Base-by-base conservation (phyloP, 352 stramenopile species). In the Pythium chondricola region DNA sequence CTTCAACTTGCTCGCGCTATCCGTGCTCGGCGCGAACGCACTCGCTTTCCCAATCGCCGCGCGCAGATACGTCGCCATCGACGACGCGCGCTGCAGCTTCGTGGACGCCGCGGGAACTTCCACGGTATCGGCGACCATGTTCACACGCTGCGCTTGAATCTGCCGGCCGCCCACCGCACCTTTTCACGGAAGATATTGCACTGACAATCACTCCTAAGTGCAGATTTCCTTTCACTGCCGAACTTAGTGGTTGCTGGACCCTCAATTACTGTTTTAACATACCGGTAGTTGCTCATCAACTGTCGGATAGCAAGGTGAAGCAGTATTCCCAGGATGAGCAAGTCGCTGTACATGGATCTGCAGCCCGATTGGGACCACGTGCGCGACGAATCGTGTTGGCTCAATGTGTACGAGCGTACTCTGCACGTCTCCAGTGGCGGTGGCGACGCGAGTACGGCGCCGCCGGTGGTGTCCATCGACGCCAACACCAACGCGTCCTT, bases 401-500 rank as follows among this genome's bases (percentile, higher is more conserved):
- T 83, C 24, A 65, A 85, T 13, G 74, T 83, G 7, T 80, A 71
- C 37, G 58, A 83, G 56, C 74, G 72, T 33, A 67, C 51, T 16
- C 54, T 72, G 37, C 14, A 50, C 31, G 44, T 71, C 27, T 32
- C 26, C 22, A 46, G 20, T 24, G 36, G 43, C n/a, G 45, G 49
- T n/a, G n/a, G n/a, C n/a, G n/a, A n/a, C n/a, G n/a, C n/a, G n/a
- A n/a, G n/a, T n/a, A n/a, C n/a, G n/a, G n/a, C n/a, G 4, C 25
- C 37, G 30, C 35, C 45, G 39, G 51, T 16, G 20, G 54, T 48
- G 50, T 45, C 21, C 35, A 47, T 69, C 33, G 20, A 57, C 29
- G 44, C 45, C 24, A 9, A 40, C 8, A 42, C 58, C 11, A 81
- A 65, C 43, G 56, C 55, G 16, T 66, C 76, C 18, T 86, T 67